Conservation (phyloP, 352 stramenopile genomes). For the Globisporangium mamillatum region DNA sequence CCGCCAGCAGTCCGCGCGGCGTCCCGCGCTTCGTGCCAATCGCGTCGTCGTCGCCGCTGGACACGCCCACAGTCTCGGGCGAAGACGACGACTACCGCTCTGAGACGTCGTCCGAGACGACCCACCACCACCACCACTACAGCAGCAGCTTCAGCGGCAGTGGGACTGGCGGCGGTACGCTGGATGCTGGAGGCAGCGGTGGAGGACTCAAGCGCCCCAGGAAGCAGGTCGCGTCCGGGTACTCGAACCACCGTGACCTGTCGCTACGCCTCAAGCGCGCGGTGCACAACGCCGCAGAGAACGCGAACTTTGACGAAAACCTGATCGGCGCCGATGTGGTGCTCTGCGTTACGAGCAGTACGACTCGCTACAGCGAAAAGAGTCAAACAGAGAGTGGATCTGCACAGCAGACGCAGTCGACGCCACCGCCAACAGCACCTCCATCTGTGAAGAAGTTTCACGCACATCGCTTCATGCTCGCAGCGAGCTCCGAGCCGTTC, state of each 20-base stretch:
- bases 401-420: not conserved
- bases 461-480: slow-evolving; percentile 80
- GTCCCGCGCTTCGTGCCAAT: not conserved
- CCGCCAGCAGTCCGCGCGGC: not conserved
- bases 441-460: slow-evolving; percentile 40
- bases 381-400: not conserved
- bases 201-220: slow-evolving; percentile 9
- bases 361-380: slow-evolving; percentile 4
- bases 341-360: slow-evolving; percentile 42
- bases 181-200: not conserved
- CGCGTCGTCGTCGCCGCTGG: slow-evolving; percentile 38
- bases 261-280: slow-evolving; percentile 56
- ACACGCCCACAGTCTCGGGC: slow-evolving; percentile 50
- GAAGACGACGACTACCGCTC: slow-evolving; percentile 81
- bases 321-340: slow-evolving; percentile 75
- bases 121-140: slow-evolving; percentile 21
- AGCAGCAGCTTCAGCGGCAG: not conserved
- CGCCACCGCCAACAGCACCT: not conserved
- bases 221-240: slow-evolving; percentile 42
- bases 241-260: slow-evolving; percentile 66
- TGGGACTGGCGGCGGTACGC: not conserved
- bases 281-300: slow-evolving; percentile 25
- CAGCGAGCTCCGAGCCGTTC: slow-evolving; percentile 79
- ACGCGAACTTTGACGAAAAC: slow-evolving; percentile 44
- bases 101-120: slow-evolving; percentile 69